Percentiles rank a stretch among this genome's conserved stretches.
Conservation (phyloP, 2,329 filamentous ascomycete species). For the Lachnellula hyalina region DNA sequence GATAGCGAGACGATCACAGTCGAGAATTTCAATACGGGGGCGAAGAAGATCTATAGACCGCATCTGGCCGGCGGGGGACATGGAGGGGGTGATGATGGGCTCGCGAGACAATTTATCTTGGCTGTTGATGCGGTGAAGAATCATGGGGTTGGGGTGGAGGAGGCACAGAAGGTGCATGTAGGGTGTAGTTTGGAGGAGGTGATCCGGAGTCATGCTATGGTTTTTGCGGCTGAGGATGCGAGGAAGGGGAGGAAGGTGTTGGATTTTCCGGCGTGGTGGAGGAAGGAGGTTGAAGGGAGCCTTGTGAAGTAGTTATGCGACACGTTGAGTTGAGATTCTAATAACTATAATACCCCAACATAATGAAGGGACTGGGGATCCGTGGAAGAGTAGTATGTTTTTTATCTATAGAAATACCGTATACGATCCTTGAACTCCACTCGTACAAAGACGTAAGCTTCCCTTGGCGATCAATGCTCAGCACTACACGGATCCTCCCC, state of each 20-base stretch:
- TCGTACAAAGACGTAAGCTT: too few relatives aligned
- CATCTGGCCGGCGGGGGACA: conserved; percentile 57
- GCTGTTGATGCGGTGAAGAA: conserved; percentile 78
- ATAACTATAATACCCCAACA: not conserved
- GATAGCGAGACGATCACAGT: conserved; percentile 74
- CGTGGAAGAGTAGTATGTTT: not conserved
- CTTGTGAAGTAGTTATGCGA: conserved; percentile 7
- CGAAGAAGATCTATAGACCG: conserved; percentile 50
- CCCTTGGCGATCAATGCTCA: too few relatives aligned
- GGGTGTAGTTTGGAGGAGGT: conserved; percentile 83
- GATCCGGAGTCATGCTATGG: conserved; percentile 83
- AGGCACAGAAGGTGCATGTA: conserved; percentile 70
- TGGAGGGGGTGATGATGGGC: conserved; percentile 74
- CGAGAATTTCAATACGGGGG: conserved; percentile 61
- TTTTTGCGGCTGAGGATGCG: conserved; percentile 91
- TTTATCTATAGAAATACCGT: too few relatives aligned
- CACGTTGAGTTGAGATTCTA: not conserved
- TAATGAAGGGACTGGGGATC: not conserved
- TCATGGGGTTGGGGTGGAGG: conserved; percentile 56
- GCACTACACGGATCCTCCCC: too few relatives aligned
- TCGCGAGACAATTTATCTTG: conserved; percentile 75
- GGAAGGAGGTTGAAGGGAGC: conserved; percentile 40
- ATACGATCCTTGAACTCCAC: too few relatives aligned
- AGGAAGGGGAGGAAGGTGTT: conserved; percentile 64
- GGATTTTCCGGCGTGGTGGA: conserved; percentile 75